phyloP scores from a whole-genome alignment of 495 filamentous ascomycete genomes.

The Talaromyces liani region DNA sequence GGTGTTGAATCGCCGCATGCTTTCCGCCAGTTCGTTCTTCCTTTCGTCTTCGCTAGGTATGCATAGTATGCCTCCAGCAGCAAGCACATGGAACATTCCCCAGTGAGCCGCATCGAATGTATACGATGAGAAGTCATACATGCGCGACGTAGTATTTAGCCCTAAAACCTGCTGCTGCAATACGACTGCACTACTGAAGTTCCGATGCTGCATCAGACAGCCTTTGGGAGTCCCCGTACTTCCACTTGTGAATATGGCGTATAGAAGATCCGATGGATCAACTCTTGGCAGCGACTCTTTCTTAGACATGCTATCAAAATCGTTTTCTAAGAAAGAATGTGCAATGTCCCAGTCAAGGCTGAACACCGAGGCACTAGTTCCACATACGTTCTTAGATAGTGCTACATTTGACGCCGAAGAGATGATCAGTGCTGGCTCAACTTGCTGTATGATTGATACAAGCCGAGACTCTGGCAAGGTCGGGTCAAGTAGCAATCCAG shows the following conservation, averaged over 20 bases:
- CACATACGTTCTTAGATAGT: neutral
- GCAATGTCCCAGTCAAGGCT: neutral
- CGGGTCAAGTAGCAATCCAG: conserved; percentile 34
- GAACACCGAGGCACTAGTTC: neutral
- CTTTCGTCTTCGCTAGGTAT: neutral
- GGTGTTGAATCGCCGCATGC: neutral
- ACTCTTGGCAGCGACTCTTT: conserved; percentile 13
- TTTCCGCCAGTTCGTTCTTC: neutral
- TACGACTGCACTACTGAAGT: neutral
- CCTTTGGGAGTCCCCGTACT: conserved; percentile 66
- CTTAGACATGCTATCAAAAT: neutral
- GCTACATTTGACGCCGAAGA: neutral
- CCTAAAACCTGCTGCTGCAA: conserved; percentile 6
- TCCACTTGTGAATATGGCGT: conserved; percentile 62
- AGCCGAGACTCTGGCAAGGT: conserved; percentile 28
- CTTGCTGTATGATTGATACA: neutral
- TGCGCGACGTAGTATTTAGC: neutral
- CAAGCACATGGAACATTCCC: neutral
- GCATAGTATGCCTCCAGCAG: neutral
- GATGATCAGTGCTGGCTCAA: neutral
- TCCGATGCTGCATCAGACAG: conserved; percentile 54
- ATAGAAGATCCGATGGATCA: conserved; percentile 20
- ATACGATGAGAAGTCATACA: conserved; percentile 5
- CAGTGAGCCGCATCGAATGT: neutral
- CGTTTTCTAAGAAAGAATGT: neutral